Conservation (phyloP, 371 early-diverging fungal genomes). For the Mycotypha africana region DNA sequence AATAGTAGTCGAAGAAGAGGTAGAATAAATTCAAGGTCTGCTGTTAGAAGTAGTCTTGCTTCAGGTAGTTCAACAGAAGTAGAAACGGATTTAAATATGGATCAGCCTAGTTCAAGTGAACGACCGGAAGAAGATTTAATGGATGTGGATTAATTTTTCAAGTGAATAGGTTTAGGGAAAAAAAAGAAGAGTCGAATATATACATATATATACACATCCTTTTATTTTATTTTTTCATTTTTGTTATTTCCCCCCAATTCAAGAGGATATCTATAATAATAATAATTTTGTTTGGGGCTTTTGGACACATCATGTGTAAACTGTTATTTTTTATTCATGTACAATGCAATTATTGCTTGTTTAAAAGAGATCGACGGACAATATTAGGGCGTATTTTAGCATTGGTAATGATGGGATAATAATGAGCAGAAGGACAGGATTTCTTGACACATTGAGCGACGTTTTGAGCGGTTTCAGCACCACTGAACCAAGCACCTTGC, state of each 20-base stretch:
- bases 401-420: slow-evolving; percentile 28
- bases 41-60: slow-evolving; percentile 19
- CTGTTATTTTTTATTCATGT: too few relatives aligned
- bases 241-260: too few relatives aligned
- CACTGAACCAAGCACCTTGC: slow-evolving; percentile 43
- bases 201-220: too few relatives aligned
- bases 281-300: background rate
- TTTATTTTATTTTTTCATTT: too few relatives aligned
- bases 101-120: slow-evolving; percentile 9
- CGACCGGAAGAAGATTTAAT: slow-evolving; percentile 23
- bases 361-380: slow-evolving; percentile 5
- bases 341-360: background rate
- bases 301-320: background rate
- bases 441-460: slow-evolving; percentile 22
- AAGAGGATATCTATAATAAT: background rate
- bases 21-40: slow-evolving; percentile 20
- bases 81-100: slow-evolving; percentile 20
- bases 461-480: slow-evolving; percentile 21
- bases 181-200: too few relatives aligned
- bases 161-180: slow-evolving; percentile 23
- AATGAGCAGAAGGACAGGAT: slow-evolving; percentile 22
- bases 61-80: slow-evolving; percentile 31
- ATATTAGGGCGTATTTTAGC: slow-evolving; percentile 13
- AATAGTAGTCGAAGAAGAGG: too few relatives aligned
- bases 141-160: slow-evolving; percentile 25